Evolutionary conservation across 257 asterid genomes (phyloP), one percentile per base, ranked within the genome.

Genomic region (Salvia rosmarinus): DNA sequence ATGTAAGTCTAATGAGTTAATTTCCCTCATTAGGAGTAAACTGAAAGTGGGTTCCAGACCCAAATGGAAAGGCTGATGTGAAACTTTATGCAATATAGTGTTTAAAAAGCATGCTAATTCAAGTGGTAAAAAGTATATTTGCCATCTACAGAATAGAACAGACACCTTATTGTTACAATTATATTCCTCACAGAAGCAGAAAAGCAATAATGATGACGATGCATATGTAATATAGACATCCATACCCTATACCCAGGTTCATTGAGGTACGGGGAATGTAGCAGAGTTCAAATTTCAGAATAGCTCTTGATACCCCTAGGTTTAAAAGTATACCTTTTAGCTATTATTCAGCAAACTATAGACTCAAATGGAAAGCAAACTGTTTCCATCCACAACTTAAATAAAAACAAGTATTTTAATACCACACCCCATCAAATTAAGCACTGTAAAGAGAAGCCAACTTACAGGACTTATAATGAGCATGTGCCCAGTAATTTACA

Each of bases 401-500:
- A n/a, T n/a, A n/a, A n/a, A n/a, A n/a, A n/a, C n/a, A n/a, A n/a
- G n/a, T n/a, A n/a, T n/a, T n/a, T n/a, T n/a, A n/a, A n/a, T 6
- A 34, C 25, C 4, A 6, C 34, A 51, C 8, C 13, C 12, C 3
- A 42, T 11, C 55, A 64, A 19, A 64, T 64, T 20, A 40, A 40
- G 32, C 20, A 13, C 39, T 32, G 50, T 70, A 77, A 23, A 47
- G 35, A 64, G n/a, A 47, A 63, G 51, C 17, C 3, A 55, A 85
- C 86, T 72, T 69, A 79, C 79, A 71, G 51, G 71, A 73, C 52
- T 64, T 70, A 28, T 13, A 61, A 30, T 52, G 54, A 30, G 40
- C 43, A 28, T 42, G 42, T 2, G 52, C 40, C 63, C 46, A 59
- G 30, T 46, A 68, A 44, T 14, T 61, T 6, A 47, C 30, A 25